Conservation (phyloP, 305 asterid genomes). For the Stenogyne calaminthoides region DNA sequence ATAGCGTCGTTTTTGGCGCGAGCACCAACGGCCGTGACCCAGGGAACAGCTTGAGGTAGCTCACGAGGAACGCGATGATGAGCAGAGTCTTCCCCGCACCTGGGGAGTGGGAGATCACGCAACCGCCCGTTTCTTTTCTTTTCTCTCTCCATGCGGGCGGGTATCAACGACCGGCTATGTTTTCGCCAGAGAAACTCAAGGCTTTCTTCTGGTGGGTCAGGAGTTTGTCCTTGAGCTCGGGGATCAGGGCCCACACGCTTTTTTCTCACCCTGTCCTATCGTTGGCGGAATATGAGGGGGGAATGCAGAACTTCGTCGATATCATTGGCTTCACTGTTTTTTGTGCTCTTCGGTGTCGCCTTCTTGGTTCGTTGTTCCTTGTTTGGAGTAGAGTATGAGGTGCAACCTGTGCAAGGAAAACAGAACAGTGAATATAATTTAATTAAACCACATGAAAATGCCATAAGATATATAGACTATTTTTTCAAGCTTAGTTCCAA, state of each 20-base stretch:
- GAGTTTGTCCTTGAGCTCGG: slow-evolving; percentile 65
- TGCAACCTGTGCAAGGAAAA: slow-evolving; percentile 42
- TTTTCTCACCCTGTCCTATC: slow-evolving; percentile 51
- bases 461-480: too few species aligned
- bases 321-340: slow-evolving; percentile 39
- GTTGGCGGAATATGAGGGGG: slow-evolving; percentile 55
- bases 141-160: slow-evolving; percentile 68
- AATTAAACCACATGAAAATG: background rate
- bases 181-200: slow-evolving; percentile 94
- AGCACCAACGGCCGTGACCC: slow-evolving; percentile 91
- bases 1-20: slow-evolving; percentile 92
- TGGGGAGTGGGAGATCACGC: slow-evolving; percentile 93
- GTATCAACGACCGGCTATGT: slow-evolving; percentile 84
- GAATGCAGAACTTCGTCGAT: slow-evolving; percentile 52
- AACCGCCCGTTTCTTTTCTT: slow-evolving; percentile 74
- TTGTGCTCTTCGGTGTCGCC: slow-evolving; percentile 47
- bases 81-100: slow-evolving; percentile 97
- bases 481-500: too few species aligned
- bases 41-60: slow-evolving; percentile 90
- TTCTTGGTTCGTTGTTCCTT: slow-evolving; percentile 63
- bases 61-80: slow-evolving; percentile 85
- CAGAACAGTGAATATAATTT: background rate
- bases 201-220: slow-evolving; percentile 82
- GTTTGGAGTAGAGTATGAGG: slow-evolving; percentile 29
- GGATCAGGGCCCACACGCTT: slow-evolving; percentile 94